phyloP scores from a whole-genome alignment of 495 filamentous ascomycete genomes.

The Penicillium paxilli region DNA sequence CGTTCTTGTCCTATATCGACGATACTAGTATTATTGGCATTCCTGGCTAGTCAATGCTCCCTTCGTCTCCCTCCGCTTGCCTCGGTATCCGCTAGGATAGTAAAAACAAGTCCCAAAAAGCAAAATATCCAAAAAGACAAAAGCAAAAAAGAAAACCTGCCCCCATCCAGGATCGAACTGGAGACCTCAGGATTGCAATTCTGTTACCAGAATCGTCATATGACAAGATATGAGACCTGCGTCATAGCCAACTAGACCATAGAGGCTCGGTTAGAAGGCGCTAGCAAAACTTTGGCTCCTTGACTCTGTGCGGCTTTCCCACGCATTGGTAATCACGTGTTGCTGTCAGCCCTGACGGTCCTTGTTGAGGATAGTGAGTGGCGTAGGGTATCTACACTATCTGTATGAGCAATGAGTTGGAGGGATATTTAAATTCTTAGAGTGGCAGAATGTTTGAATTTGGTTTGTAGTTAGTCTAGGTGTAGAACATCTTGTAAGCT shows the following conservation, averaged over 20 bases:
- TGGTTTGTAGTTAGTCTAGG: too few species aligned
- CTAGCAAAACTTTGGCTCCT: not conserved
- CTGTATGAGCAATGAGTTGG: too few species aligned
- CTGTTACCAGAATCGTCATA: slow-evolving; percentile 25
- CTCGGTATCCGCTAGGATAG: too few species aligned
- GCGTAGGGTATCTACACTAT: too few species aligned
- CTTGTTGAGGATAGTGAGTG: not conserved
- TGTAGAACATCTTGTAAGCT: too few species aligned
- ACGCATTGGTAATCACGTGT: not conserved
- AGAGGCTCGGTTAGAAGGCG: slow-evolving; percentile 7
- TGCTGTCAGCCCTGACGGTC: slow-evolving; percentile 3
- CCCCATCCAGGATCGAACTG: slow-evolving; percentile 27
- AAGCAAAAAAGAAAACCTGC: slow-evolving; percentile 13
- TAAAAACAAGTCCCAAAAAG: not conserved
- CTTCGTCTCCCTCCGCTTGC: too few species aligned
- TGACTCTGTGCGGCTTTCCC: not conserved
- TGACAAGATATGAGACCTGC: slow-evolving; percentile 24
- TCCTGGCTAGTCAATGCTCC: too few species aligned
- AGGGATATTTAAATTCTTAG: too few species aligned
- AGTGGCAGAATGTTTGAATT: too few species aligned
- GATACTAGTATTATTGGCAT: too few species aligned
- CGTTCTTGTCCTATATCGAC: too few species aligned
- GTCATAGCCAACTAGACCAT: slow-evolving; percentile 30
- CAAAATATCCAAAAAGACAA: not conserved
- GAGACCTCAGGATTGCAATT: slow-evolving; percentile 24